Base-by-base conservation (phyloP, 2,329 filamentous ascomycete genomes). In the Lecanicillium sp. region DNA sequence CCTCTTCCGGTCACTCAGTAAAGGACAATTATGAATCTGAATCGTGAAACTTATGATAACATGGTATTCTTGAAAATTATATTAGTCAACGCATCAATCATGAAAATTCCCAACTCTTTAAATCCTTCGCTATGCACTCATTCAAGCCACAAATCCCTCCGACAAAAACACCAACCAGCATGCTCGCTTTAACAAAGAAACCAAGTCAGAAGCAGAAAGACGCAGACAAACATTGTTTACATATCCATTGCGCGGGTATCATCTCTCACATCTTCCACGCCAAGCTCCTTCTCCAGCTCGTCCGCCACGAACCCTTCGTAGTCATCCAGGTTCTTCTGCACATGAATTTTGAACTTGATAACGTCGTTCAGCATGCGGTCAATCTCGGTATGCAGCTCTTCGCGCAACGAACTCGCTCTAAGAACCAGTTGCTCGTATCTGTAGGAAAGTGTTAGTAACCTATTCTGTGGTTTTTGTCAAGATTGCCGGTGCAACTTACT, bases 341-440 rank as follows among this genome's bases (percentile, higher is more conserved):
- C 77, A 61, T 97, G 90, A 55, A 98, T 87, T 71, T 98, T 98
- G 79, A 98, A 97, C 61, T 94, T 90, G 71, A 97, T 95, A 53
- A 96, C 86, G 62, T 97, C 90, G 69, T 96, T 95, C 51, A 98
- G 72, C 80, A 97, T 95, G 58, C 84, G 85, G 70, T 96, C 93
- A 59, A 96, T 88, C 65, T 96, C 90, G 0, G 90, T 95, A 66
- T 98, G 93, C n/a, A 98, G 75, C 64, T 97, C 90, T 65, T 98
- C 93, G n/a, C 93, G 82, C 20, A 97, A 75, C 1, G 87, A 73
- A 54, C 88, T 88, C 40, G 88, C 88, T 26, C 83, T 81, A 47
- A 95, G 79, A n/a, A 86, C 89, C 40, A 97, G 72, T 63, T 96
- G 90, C 62, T 97, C 91, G 62, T 95, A 94, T 61, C 87, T 91